phyloP scores from a whole-genome alignment of 2,329 filamentous ascomycete genomes.

The Metarhizium sp. region DNA sequence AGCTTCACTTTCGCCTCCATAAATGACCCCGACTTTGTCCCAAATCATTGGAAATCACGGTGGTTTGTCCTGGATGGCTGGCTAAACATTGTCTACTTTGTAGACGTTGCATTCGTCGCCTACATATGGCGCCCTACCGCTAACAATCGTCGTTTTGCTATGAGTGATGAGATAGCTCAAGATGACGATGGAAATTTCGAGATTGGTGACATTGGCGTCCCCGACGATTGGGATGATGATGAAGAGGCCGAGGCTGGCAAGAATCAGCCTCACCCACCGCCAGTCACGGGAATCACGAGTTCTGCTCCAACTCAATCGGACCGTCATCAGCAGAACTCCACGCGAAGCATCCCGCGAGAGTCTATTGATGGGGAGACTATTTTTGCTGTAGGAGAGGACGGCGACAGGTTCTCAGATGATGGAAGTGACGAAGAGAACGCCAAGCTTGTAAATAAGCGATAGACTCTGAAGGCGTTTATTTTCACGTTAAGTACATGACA shows the following conservation, averaged over 20 bases:
- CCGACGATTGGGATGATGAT: conserved; percentile 49
- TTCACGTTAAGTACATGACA: background rate
- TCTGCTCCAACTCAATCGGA: conserved; percentile 15
- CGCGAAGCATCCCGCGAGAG: conserved; percentile 36
- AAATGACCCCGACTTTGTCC: conserved; percentile 79
- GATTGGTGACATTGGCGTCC: conserved; percentile 81
- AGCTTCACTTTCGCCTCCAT: conserved; percentile 87
- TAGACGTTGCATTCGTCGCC: conserved; percentile 84
- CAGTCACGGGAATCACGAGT: conserved; percentile 16
- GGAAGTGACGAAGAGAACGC: conserved; percentile 45
- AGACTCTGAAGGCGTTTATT: background rate
- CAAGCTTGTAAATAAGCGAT: conserved; percentile 36
- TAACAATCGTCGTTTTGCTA: conserved; percentile 94
- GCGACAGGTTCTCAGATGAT: conserved; percentile 73
- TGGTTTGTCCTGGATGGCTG: conserved; percentile 98
- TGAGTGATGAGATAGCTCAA: conserved; percentile 98
- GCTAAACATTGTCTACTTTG: conserved; percentile 93
- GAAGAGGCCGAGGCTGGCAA: conserved; percentile 43
- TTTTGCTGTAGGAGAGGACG: conserved; percentile 83
- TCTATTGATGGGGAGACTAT: conserved; percentile 83
- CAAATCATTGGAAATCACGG: conserved; percentile 91
- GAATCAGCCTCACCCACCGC: conserved; percentile 13
- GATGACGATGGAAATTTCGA: conserved; percentile 95
- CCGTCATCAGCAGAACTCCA: conserved; percentile 11
- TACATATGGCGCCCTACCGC: conserved; percentile 95